phyloP scores from a whole-genome alignment of 768 basidiomycete genomes.

The Auricularia auricula-judae region DNA sequence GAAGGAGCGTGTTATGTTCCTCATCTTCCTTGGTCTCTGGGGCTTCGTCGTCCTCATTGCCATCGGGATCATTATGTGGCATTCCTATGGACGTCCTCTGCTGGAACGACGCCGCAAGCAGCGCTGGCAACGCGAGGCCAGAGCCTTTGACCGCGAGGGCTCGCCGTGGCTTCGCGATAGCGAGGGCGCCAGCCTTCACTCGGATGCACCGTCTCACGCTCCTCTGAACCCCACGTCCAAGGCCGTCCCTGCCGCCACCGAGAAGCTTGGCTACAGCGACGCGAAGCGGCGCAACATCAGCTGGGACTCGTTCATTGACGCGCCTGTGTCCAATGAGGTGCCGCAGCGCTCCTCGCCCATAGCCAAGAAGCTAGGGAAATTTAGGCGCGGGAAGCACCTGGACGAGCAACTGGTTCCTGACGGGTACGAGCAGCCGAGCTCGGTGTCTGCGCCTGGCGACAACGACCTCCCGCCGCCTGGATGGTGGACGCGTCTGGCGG shows the following conservation, averaged over 20 bases:
- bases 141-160: slow-evolving; percentile 25
- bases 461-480: background rate
- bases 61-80: slow-evolving; percentile 57
- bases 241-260: slow-evolving; percentile 5
- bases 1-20: slow-evolving; percentile 78
- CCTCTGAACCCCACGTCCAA: too few relatives aligned
- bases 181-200: slow-evolving; percentile 32
- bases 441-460: too few relatives aligned
- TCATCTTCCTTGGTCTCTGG: slow-evolving; percentile 78
- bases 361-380: background rate
- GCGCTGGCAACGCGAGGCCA: slow-evolving; percentile 43
- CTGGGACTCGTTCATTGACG: slow-evolving; percentile 13
- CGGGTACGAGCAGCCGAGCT: background rate
- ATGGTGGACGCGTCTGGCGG: background rate
- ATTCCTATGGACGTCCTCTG: slow-evolving; percentile 44
- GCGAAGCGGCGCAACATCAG: slow-evolving; percentile 14
- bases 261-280: slow-evolving; percentile 11
- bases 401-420: background rate
- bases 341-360: background rate
- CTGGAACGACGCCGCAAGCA: slow-evolving; percentile 36
- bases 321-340: background rate
- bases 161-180: slow-evolving; percentile 31
- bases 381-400: background rate
- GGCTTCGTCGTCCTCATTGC: slow-evolving; percentile 74
- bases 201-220: slow-evolving; percentile 20